phyloP scores from a whole-genome alignment of 2,329 filamentous ascomycete genomes.

The Fusarium fujikuroi region DNA sequence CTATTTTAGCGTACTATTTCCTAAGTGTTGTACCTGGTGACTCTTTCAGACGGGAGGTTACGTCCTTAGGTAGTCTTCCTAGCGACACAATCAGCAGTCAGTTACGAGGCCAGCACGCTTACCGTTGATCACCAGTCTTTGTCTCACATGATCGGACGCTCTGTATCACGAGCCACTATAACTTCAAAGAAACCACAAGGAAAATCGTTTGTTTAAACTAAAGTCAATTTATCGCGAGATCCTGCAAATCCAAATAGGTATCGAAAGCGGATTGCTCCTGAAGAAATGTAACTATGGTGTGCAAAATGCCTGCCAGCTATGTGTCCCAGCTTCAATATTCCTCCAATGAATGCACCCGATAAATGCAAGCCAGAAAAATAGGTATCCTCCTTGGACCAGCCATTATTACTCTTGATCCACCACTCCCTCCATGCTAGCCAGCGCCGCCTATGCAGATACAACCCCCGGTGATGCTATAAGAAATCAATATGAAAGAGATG shows the following conservation, averaged over 20 bases:
- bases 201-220: not conserved
- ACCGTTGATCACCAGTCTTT: not conserved
- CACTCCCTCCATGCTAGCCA: constrained; percentile 31
- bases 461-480: constrained; percentile 10
- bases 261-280: constrained; percentile 40
- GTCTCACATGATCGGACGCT: not conserved
- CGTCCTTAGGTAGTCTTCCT: not conserved
- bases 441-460: constrained; percentile 39
- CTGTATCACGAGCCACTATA: not conserved
- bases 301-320: constrained; percentile 7
- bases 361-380: constrained; percentile 11
- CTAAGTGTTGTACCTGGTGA: not conserved
- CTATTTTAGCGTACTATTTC: not conserved
- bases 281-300: constrained; percentile 29
- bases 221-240: constrained; percentile 13
- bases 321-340: constrained; percentile 18
- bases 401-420: constrained; percentile 33
- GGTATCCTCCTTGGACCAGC: constrained; percentile 32
- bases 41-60: not conserved
- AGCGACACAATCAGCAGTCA: not conserved
- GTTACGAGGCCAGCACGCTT: constrained; percentile 8
- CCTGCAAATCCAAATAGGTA: constrained; percentile 38
- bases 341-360: constrained; percentile 15
- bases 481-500: constrained; percentile 22
- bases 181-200: not conserved